Conservation (phyloP, 2,329 filamentous ascomycete genomes). For the Ophidiomyces ophidiicola region DNA sequence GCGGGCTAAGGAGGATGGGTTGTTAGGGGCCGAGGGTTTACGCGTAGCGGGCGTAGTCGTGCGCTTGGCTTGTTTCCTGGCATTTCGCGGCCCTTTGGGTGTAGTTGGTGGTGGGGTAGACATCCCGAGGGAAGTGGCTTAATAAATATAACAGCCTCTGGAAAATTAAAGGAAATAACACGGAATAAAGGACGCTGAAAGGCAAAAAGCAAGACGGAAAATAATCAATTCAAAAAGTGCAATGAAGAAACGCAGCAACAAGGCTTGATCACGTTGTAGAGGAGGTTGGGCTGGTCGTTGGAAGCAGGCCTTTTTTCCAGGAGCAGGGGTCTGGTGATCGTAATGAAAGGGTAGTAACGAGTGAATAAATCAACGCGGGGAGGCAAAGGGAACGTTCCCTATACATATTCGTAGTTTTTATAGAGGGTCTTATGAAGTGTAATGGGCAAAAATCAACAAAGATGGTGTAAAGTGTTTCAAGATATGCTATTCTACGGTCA, state of each 20-base stretch:
- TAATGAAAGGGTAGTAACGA: constrained; percentile 1
- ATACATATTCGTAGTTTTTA: constrained; percentile 13
- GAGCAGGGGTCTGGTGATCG: constrained; percentile 6
- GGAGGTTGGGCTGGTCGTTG: constrained; percentile 1
- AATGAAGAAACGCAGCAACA: constrained; percentile 9
- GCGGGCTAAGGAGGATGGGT: constrained; percentile 15
- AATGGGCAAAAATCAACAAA: too few relatives aligned
- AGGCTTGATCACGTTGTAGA: constrained; percentile 15
- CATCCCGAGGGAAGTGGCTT: constrained; percentile 36
- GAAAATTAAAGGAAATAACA: constrained; percentile 22
- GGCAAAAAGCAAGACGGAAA: constrained; percentile 4
- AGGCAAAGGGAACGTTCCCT: constrained; percentile 9
- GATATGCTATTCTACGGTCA: too few relatives aligned
- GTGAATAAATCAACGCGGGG: constrained; percentile 2
- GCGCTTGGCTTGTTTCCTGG: constrained; percentile 28
- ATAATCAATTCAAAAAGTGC: not conserved
- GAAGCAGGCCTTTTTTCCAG: constrained; percentile 2
- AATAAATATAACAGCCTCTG: constrained; percentile 41
- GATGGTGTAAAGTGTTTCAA: too few relatives aligned
- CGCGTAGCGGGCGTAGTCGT: constrained; percentile 25
- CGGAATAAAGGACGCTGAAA: constrained; percentile 21
- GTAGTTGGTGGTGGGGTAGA: constrained; percentile 33
- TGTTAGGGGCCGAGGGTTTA: constrained; percentile 1
- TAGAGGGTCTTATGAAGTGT: not conserved
- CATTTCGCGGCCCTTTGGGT: constrained; percentile 30